Percentiles rank a stretch among this genome's conserved stretches.
Conservation (phyloP, 257 asterid genomes). For the Solanum habrochaites region DNA sequence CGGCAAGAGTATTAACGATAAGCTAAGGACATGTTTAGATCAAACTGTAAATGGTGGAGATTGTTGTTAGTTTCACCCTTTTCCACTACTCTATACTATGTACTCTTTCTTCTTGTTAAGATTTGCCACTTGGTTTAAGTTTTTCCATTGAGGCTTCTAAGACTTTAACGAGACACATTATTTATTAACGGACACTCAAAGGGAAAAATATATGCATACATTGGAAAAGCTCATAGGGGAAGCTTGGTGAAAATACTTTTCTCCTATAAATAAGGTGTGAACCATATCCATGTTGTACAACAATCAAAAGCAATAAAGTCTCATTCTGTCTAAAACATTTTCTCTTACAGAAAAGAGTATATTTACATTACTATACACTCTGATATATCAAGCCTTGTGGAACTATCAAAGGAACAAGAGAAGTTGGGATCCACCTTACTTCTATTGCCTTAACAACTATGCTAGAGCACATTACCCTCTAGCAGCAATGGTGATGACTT, state of each 20-base stretch:
- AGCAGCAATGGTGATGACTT: neutral
- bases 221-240: neutral
- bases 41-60: no score
- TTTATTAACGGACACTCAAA: neutral
- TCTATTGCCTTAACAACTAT: neutral
- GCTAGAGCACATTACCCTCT: neutral
- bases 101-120: neutral
- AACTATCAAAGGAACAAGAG: neutral
- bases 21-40: accelerated
- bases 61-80: neutral
- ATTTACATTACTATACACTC: neutral
- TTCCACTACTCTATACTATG: neutral
- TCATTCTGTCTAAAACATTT: neutral
- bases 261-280: neutral
- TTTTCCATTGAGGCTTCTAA: neutral
- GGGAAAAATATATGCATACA: neutral
- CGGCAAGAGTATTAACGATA: neutral
- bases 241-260: neutral
- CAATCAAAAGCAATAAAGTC: neutral
- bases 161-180: neutral
- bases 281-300: neutral
- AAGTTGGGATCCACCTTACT: neutral
- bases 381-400: neutral
- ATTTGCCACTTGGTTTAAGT: neutral
- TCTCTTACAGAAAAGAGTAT: neutral